Percentiles rank a stretch among this genome's conserved stretches.
These are phyloP conservation scores for Cyberlindnera petersonii DNA, from an alignment of 805 yeast genomes.

Conservation along the genomic window DNA sequence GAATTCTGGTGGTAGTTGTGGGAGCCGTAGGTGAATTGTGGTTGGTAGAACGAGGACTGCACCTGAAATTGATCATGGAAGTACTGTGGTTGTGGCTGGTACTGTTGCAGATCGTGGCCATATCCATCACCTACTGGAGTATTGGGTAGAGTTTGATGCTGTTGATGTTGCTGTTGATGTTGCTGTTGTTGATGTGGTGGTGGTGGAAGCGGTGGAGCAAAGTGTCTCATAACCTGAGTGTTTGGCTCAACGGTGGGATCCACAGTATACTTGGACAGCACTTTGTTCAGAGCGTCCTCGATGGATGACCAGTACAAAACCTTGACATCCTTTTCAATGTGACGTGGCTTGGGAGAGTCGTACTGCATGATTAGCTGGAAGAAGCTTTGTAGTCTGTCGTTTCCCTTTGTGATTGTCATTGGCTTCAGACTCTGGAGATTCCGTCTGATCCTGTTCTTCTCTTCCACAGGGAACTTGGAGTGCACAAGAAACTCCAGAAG, in stretches of 20 bases:
- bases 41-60: no score
- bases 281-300: conserved; percentile 50
- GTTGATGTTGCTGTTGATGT: conserved; percentile 1
- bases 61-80: not conserved
- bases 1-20: conserved; percentile 2
- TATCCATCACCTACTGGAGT: not conserved
- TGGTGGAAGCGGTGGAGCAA: not conserved
- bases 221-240: not conserved
- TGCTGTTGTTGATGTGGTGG: not conserved
- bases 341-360: conserved; percentile 61
- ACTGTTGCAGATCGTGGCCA: conserved; percentile 1
- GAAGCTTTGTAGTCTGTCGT: conserved; percentile 34
- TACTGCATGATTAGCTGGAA: conserved; percentile 54
- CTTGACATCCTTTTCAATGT: conserved; percentile 67
- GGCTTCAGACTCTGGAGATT: conserved; percentile 64
- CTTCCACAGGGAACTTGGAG: conserved; percentile 57
- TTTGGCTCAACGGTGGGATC: conserved; percentile 15
- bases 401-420: conserved; percentile 49
- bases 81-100: not conserved
- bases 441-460: conserved; percentile 64
- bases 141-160: not conserved
- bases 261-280: conserved; percentile 49
- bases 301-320: conserved; percentile 58
- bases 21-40: not conserved
- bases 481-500: conserved; percentile 53